Base-by-base conservation (phyloP, 371 early-diverging fungal genomes). In the Actinomortierella ambigua region DNA sequence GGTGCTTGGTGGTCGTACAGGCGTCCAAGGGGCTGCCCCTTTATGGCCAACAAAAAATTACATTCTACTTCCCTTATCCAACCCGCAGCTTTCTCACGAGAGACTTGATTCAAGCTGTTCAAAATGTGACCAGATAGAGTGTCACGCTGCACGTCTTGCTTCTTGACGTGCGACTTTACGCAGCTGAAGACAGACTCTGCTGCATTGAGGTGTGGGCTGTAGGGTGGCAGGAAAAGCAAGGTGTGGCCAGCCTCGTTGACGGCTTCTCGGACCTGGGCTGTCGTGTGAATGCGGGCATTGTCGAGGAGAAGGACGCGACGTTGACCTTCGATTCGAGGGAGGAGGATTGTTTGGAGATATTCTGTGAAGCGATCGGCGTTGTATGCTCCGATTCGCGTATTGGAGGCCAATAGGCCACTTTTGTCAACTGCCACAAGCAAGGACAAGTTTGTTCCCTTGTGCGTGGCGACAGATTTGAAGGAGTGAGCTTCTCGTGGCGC, bases 401-500 rank as follows among this genome's bases (percentile, higher is more conserved):
- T 40, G 9, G 39, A 52, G 34, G 39, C 53, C 1, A 52, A 18
- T 0, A 52, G 29, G 17, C 53, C 53, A 29, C 18, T 52, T 23
- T 22, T 52, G 53, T 52, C 53, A 29, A 52, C 53, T 7, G 53
- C 53, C 29, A 52, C 53, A 39, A 52, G 40, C 29, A 52, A 20
- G 9, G 53, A 52, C 27, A 29, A 15, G 14, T 52, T 29, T 27
- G 34, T n/a, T 9, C 53, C 53, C 22, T 29, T 17, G 18, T 52
- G 53, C 18, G 53, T 52, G 18, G 17, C 9, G 22, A 52, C 40
- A 40, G 53, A 39, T 23, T 34, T 52, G 17, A 17, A 14, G 18
- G 39, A 20, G 17, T 40, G 40, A 39, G 22, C 39, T 11, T 40
- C 34, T 0, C 39, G 53, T 1, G 53, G 53, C 0, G 53, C 40